Percentiles rank a stretch among this genome's conserved stretches.
Conservation (phyloP, 23 red algal species). For the Rhodosorus marinus region DNA sequence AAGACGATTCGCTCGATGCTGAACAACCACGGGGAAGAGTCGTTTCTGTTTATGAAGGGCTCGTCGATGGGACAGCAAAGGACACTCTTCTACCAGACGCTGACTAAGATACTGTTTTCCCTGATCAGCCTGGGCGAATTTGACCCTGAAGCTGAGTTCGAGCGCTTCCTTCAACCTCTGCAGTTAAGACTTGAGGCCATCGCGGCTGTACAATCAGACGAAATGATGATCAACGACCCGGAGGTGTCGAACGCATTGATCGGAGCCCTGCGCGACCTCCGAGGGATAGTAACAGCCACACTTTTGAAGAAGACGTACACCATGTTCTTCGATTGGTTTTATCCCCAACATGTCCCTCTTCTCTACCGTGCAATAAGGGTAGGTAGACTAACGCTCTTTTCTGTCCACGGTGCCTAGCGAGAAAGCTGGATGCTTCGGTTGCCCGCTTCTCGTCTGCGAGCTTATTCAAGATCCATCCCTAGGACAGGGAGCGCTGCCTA, state of each 20-base stretch:
- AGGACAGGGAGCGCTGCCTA: no score
- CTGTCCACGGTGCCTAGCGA: no score
- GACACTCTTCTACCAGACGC: conserved; percentile 45
- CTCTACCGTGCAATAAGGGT: conserved; percentile 37
- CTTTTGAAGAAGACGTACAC: conserved; percentile 24
- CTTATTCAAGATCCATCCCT: no score
- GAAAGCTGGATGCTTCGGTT: no score
- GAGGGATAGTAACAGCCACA: conserved; percentile 23
- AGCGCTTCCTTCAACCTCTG: conserved; percentile 51
- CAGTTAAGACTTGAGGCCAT: conserved; percentile 12
- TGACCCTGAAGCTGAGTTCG: conserved; percentile 43
- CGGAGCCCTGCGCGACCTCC: conserved; percentile 51
- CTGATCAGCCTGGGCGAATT: conserved; percentile 14
- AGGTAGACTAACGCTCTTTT: no score
- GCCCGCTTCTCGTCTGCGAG: no score
- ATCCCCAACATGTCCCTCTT: conserved; percentile 35
- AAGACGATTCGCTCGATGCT: conserved; percentile 47
- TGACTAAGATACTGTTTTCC: conserved; percentile 36
- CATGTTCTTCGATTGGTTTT: conserved; percentile 45
- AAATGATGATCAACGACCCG: conserved; percentile 21
- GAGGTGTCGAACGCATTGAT: conserved; percentile 23
- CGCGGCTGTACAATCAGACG: conserved; percentile 27
- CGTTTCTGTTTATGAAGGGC: conserved; percentile 69
- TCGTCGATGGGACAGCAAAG: conserved; percentile 52
- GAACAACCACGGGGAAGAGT: conserved; percentile 39